Conservation (phyloP, 768 basidiomycete genomes). For the Naematelia aurantialba region DNA sequence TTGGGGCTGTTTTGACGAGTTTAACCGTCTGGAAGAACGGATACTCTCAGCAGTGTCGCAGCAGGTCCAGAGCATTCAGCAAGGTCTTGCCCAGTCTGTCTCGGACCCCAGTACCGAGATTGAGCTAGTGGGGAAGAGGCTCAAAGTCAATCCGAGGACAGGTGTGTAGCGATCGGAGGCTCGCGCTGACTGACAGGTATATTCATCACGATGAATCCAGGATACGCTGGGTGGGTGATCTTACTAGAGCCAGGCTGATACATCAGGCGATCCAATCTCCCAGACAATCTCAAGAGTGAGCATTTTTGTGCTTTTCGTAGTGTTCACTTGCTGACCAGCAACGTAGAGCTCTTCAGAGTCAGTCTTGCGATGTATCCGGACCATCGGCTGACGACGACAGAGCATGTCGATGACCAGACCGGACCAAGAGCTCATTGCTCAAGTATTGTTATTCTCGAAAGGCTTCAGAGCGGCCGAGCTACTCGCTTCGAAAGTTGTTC, state of each 20-base stretch:
- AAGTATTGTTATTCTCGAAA: constrained; percentile 99
- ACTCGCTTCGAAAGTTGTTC: constrained; percentile 96
- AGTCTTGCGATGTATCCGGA: neutral
- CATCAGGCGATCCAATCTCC: constrained; percentile 61
- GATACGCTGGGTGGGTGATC: constrained; percentile 69
- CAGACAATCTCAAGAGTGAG: constrained; percentile 54
- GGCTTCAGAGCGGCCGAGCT: constrained; percentile 97
- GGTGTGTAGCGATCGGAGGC: constrained; percentile 54
- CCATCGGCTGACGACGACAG: constrained; percentile 4
- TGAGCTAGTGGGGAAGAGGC: constrained; percentile 87
- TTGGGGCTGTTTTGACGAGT: constrained; percentile 67
- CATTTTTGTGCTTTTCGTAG: neutral
- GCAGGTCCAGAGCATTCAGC: constrained; percentile 97
- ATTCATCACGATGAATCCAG: constrained; percentile 98
- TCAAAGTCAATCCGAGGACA: constrained; percentile 91
- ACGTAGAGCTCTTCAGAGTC: constrained; percentile 65
- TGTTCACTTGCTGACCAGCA: neutral
- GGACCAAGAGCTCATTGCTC: constrained; percentile 95
- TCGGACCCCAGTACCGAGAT: constrained; percentile 86
- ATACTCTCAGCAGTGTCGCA: constrained; percentile 98
- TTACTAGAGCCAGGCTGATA: neutral
- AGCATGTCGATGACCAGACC: constrained; percentile 99
- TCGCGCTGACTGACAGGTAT: constrained; percentile 59
- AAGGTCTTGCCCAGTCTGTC: constrained; percentile 76
- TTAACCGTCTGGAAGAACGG: constrained; percentile 91